Percentiles rank a stretch among this genome's conserved stretches.
These are phyloP conservation scores for Kodamaea suecica DNA, from an alignment of 1,139 yeast genomes.

Conservation along the genomic window DNA sequence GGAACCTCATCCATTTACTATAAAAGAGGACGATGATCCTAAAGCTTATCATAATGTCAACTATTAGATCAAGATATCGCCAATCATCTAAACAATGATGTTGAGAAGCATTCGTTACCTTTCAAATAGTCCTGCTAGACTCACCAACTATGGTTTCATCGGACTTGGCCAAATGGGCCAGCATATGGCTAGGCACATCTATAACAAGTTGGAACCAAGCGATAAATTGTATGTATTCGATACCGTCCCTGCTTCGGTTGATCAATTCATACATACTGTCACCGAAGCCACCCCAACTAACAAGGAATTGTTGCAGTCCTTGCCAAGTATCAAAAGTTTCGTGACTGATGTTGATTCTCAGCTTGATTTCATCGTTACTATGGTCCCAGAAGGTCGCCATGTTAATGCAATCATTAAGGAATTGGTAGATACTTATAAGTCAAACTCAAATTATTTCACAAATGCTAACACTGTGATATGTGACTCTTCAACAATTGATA, in stretches of 20 bases:
- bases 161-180: constrained; percentile 64
- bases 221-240: constrained; percentile 49
- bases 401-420: constrained; percentile 45
- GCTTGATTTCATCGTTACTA: constrained; percentile 46
- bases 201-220: constrained; percentile 35
- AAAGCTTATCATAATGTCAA: no score
- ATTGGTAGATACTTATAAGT: constrained; percentile 31
- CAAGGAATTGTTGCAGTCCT: constrained; percentile 19
- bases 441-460: constrained; percentile 10
- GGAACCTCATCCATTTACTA: not conserved
- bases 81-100: no score
- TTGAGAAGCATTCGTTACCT: constrained; percentile 21
- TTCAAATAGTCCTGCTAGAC: constrained; percentile 16
- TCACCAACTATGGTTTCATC: constrained; percentile 47
- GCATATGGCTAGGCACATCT: constrained; percentile 56
- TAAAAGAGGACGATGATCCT: no score
- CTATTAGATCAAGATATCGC: no score
- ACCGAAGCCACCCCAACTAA: constrained; percentile 24
- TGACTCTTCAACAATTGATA: constrained; percentile 59
- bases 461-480: constrained; percentile 25
- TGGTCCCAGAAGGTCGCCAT: constrained; percentile 61
- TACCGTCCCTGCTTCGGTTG: constrained; percentile 31
- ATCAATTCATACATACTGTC: constrained; percentile 26
- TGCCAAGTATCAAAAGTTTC: constrained; percentile 26
- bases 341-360: constrained; percentile 38